Conservation (phyloP, 2,329 filamentous ascomycete genomes). For the Xylaria sp. region DNA sequence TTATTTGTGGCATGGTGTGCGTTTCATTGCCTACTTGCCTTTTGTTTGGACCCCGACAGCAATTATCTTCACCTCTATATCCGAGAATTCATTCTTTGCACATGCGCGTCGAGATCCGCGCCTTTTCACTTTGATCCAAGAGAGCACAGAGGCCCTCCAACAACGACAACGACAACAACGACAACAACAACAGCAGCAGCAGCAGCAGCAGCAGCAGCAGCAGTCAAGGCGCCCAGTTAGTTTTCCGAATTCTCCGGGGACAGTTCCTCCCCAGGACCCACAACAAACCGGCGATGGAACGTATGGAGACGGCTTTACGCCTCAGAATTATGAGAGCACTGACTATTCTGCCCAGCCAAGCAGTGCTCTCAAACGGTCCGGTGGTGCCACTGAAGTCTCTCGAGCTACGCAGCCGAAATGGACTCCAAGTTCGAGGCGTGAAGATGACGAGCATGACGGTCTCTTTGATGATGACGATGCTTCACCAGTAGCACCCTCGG, state of each 20-base stretch:
- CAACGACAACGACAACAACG: too few relatives aligned
- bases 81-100: slow-evolving; percentile 40
- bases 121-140: background rate
- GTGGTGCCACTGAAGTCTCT: background rate
- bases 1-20: slow-evolving; percentile 51
- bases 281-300: background rate
- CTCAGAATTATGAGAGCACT: slow-evolving; percentile 20
- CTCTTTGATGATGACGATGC: slow-evolving; percentile 52
- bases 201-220: background rate
- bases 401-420: slow-evolving; percentile 29
- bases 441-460: slow-evolving; percentile 38
- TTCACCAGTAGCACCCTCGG: slow-evolving; percentile 55
- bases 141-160: too few relatives aligned
- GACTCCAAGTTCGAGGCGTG: slow-evolving; percentile 24
- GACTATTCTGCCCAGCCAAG: slow-evolving; percentile 16
- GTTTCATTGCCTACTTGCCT: slow-evolving; percentile 51
- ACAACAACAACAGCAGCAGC: too few relatives aligned
- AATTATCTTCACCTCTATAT: slow-evolving; percentile 48
- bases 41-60: slow-evolving; percentile 41
- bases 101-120: slow-evolving; percentile 37
- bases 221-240: slow-evolving; percentile 8
- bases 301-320: background rate
- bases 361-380: background rate
- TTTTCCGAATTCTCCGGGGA: background rate
- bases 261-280: background rate